These are phyloP conservation scores for Ophiostoma fasciatum DNA, from an alignment of 2,329 filamentous ascomycete genomes.

Conservation along the genomic window DNA sequence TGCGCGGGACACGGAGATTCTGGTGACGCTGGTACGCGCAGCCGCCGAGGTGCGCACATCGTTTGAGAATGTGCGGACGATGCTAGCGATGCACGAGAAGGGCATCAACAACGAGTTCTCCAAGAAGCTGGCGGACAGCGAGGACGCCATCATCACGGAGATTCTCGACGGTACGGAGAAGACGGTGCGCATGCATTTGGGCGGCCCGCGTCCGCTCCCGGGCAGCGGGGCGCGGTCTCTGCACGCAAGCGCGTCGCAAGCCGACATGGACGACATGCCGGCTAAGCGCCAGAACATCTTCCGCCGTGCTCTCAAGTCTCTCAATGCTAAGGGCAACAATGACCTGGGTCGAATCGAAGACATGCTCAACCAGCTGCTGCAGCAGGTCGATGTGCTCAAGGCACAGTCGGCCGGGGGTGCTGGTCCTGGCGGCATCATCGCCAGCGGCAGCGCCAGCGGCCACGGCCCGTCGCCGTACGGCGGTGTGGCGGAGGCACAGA, in stretches of 20 bases:
- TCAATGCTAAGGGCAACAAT: conserved; percentile 75
- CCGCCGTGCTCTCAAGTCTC: conserved; percentile 77
- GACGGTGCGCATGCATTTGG: conserved; percentile 66
- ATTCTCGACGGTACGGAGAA: conserved; percentile 81
- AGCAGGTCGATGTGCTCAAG: conserved; percentile 78
- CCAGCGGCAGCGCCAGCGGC: conserved; percentile 27
- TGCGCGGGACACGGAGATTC: conserved; percentile 88
- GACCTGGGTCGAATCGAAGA: conserved; percentile 81
- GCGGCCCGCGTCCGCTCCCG: conserved; percentile 75
- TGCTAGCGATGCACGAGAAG: conserved; percentile 79
- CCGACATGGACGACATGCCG: conserved; percentile 42
- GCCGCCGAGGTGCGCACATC: conserved; percentile 95
- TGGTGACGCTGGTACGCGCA: conserved; percentile 84
- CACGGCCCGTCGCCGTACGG: conserved; percentile 44
- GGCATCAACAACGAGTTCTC: conserved; percentile 73
- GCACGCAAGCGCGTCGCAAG: conserved; percentile 37
- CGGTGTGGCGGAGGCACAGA: conserved; percentile 49
- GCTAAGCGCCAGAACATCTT: conserved; percentile 89
- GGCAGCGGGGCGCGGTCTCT: conserved; percentile 43
- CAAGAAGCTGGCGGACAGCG: conserved; percentile 61
- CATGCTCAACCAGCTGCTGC: conserved; percentile 82
- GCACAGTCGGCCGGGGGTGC: conserved; percentile 33
- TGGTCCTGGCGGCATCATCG: conserved; percentile 2
- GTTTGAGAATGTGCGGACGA: conserved; percentile 87
- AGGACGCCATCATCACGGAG: conserved; percentile 74